phyloP scores from a whole-genome alignment of 208 protist species.

The Leishmania braziliensis region DNA sequence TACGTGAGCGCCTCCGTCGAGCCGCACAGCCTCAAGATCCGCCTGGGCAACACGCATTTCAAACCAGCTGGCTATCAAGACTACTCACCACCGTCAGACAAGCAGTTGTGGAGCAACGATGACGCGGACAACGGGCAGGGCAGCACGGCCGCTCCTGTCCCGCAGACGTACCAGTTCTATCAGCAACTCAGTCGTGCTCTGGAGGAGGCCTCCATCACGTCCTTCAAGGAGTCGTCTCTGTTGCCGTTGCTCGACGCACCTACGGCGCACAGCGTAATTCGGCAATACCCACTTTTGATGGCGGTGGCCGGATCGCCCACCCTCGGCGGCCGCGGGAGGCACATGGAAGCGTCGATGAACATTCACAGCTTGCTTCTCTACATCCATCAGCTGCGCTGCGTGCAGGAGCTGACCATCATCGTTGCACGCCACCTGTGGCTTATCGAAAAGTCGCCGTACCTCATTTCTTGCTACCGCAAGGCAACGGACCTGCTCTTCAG shows the following conservation, averaged over 20 bases:
- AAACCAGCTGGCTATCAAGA: conserved; percentile 74
- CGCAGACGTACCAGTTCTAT: conserved; percentile 81
- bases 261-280: conserved; percentile 33
- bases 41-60: conserved; percentile 81
- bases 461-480: conserved; percentile 63
- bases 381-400: conserved; percentile 60
- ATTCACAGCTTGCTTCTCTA: conserved; percentile 50
- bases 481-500: conserved; percentile 72
- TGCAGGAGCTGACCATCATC: conserved; percentile 72
- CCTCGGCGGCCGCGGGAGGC: not conserved
- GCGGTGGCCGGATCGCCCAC: conserved; percentile 4
- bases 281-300: conserved; percentile 33
- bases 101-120: conserved; percentile 29
- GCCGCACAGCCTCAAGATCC: conserved; percentile 61
- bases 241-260: conserved; percentile 31
- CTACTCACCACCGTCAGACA: conserved; percentile 49
- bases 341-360: not conserved
- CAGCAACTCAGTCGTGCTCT: conserved; percentile 64
- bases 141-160: not conserved
- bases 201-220: conserved; percentile 43
- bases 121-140: not conserved
- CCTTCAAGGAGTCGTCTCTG: conserved; percentile 31
- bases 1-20: conserved; percentile 84
- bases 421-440: conserved; percentile 62
- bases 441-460: conserved; percentile 65